These are phyloP conservation scores for Pythium pectinolyticum DNA, from an alignment of 352 stramenopile species.

Conservation along the genomic window DNA sequence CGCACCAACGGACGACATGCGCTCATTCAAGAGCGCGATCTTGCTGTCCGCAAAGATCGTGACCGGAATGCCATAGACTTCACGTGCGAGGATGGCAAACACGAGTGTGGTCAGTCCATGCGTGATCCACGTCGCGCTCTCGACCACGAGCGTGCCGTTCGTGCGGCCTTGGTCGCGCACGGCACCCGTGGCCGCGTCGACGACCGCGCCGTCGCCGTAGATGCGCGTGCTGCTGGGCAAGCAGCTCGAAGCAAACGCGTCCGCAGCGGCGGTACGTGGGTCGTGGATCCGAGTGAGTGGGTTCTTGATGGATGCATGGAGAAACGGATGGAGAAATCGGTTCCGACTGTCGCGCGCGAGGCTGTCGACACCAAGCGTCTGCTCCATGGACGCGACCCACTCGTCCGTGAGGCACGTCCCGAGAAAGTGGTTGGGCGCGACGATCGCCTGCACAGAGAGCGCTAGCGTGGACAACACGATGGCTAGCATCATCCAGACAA, in stretches of 20 bases:
- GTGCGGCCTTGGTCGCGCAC: neutral
- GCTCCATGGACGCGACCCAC: neutral
- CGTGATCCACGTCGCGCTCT: constrained; percentile 42
- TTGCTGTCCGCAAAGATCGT: no score
- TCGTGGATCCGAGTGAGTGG: neutral
- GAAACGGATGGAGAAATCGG: neutral
- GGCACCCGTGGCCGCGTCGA: neutral
- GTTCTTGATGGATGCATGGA: neutral
- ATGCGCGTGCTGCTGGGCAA: neutral
- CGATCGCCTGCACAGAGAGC: no score
- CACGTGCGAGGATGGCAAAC: constrained; percentile 44
- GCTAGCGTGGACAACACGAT: no score
- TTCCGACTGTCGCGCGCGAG: neutral
- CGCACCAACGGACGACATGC: constrained; percentile 34
- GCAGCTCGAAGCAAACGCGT: neutral
- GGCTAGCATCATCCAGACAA: no score
- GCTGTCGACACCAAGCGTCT: neutral
- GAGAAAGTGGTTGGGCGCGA: neutral
- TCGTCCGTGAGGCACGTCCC: neutral
- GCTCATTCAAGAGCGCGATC: constrained; percentile 24
- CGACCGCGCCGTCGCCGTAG: neutral
- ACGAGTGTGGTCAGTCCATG: constrained; percentile 42
- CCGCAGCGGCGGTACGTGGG: neutral
- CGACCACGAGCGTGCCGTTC: constrained; percentile 25
- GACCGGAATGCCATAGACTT: constrained; percentile 35